Base-by-base conservation (phyloP, 495 filamentous ascomycete genomes). In the Elasticomyces elasticus region DNA sequence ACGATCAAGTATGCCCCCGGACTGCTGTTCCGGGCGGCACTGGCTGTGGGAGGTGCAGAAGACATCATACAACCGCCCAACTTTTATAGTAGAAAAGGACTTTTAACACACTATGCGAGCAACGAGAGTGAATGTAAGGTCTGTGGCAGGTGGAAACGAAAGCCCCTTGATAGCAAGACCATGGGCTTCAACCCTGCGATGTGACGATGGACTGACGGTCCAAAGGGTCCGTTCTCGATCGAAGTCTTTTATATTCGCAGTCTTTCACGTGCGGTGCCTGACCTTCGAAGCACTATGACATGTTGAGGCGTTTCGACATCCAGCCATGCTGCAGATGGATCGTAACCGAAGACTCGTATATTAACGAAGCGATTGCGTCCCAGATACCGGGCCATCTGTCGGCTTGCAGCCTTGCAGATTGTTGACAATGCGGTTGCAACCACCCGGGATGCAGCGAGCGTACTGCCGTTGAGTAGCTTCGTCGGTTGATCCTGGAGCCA, bases 1-100 rank as follows among this genome's bases (percentile, higher is more conserved):
- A 57, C 60, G 47, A 64, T 43, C 15, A 66, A 62, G 41, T 62
- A 54, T 10, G 30, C 3, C 31, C 51, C 51, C 1, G 24, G n/a
- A 31, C 26, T 54, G 33, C 17, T 45, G 35, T 4, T 28, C 6
- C 38, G 50, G 5, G 35, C 26, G 28, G 12, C 31, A 19, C n/a
- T 25, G 5, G 48, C 2, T 5, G 35, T 13, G 13, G 35, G 19
- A 15, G 35, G 19, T 40, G 35, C 13, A 3, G 35, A 40, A 12
- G 35, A 40, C 35, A 40, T 40, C 13, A 40, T 5, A 4, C 35
- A 40, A 3, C 35, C 35, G 35, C 35, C 35, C 15, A 33, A 17
- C 35, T 15, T 40, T 40, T 5, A 17, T 40, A 40, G 15, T 5
- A 5, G 13, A 17, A 40, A 40, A 5, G 35, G 19, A 40, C 13